phyloP scores from a whole-genome alignment of 164 flowering plant genomes.

The Aristolochia californica region DNA sequence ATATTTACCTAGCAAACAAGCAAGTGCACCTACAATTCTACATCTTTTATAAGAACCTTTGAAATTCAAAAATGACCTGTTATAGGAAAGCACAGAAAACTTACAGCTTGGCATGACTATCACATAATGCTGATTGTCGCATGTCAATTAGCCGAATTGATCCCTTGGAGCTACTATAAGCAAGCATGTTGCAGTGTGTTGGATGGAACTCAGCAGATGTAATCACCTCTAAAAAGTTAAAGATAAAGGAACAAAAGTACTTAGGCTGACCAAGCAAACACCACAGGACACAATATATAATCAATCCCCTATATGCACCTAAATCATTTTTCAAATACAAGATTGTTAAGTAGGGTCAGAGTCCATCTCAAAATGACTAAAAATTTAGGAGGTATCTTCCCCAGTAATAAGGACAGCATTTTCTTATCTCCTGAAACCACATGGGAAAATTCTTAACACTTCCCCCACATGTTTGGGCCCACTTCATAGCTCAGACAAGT shows the following conservation, averaged over 20 bases:
- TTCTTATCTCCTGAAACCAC: too few relatives aligned
- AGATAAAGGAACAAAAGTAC: neutral
- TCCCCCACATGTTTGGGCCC: too few relatives aligned
- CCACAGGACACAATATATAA: neutral
- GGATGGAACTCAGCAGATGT: conserved; percentile 99
- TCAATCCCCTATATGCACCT: neutral
- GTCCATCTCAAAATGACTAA: neutral
- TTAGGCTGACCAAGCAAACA: neutral
- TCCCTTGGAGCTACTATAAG: conserved; percentile 97
- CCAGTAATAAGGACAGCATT: too few relatives aligned
- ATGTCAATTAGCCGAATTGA: conserved; percentile 92
- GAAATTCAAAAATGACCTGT: too few relatives aligned
- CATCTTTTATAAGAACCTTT: too few relatives aligned
- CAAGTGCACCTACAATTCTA: too few relatives aligned
- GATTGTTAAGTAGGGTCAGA: neutral
- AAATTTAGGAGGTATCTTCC: neutral
- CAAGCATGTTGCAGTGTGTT: conserved; percentile 77
- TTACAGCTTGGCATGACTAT: conserved; percentile 87
- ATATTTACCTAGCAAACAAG: neutral
- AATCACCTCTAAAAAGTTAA: conserved; percentile 70
- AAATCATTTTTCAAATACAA: too few relatives aligned
- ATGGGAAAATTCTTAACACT: too few relatives aligned
- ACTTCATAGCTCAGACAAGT: too few relatives aligned
- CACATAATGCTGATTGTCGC: conserved; percentile 94
- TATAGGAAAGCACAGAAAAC: conserved; percentile 12